These are phyloP conservation scores for Rhodotorula babjevae DNA, from an alignment of 768 basidiomycete species.

Conservation along the genomic window DNA sequence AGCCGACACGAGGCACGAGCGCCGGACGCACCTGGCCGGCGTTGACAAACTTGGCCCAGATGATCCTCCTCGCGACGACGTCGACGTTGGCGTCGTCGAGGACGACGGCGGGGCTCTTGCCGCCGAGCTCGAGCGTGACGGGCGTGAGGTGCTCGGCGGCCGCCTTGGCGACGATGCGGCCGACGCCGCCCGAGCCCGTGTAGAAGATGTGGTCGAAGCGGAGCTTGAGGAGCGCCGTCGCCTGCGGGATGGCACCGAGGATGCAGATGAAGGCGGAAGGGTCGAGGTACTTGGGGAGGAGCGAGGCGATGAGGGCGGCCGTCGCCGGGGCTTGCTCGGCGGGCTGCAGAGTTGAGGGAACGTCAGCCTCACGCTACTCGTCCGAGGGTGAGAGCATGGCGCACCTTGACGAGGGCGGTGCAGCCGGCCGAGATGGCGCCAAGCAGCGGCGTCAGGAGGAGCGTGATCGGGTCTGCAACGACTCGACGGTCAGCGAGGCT, in stretches of 20 bases:
- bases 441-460: constrained; percentile 58
- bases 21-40: constrained; percentile 51
- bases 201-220: constrained; percentile 54
- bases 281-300: constrained; percentile 73
- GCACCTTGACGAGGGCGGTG: constrained; percentile 59
- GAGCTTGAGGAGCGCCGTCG: constrained; percentile 20
- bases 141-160: constrained; percentile 75
- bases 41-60: constrained; percentile 76
- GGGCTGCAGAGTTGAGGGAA: too few species aligned
- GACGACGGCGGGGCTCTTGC: constrained; percentile 51
- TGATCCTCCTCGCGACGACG: constrained; percentile 61
- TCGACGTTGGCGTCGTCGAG: constrained; percentile 57
- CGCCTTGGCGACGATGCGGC: constrained; percentile 62
- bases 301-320: constrained; percentile 60
- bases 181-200: constrained; percentile 62
- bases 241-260: constrained; percentile 8
- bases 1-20: too few species aligned
- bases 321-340: constrained; percentile 63
- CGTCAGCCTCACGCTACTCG: too few species aligned
- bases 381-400: background rate
- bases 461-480: constrained; percentile 61
- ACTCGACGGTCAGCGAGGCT: background rate
- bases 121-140: constrained; percentile 56
- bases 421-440: constrained; percentile 78
- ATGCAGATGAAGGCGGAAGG: constrained; percentile 39